Conservation (phyloP, 1,284 basidiomycete species). For the Anthracocystis setariae region DNA sequence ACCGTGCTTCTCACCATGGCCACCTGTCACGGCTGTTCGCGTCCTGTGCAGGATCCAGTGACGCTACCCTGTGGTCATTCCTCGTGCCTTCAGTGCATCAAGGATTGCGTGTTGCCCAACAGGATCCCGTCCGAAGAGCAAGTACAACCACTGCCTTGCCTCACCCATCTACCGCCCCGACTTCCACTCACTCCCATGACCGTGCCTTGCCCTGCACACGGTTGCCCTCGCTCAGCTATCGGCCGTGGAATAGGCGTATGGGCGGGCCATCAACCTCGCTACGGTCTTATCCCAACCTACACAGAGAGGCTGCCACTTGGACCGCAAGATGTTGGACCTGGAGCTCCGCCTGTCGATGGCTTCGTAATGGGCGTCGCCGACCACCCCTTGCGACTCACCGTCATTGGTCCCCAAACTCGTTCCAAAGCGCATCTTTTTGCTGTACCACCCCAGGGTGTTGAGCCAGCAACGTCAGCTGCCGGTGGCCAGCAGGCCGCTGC, state of each 20-base stretch:
- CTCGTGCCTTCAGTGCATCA: conserved; percentile 56
- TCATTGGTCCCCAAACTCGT: conserved; percentile 53
- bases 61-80: conserved; percentile 62
- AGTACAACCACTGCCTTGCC: conserved; percentile 30
- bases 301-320: conserved; percentile 32
- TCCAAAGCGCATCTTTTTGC: conserved; percentile 50
- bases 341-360: conserved; percentile 54
- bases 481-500: conserved; percentile 13
- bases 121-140: conserved; percentile 32
- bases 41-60: conserved; percentile 51
- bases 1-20: conserved; percentile 41
- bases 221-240: conserved; percentile 56
- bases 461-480: conserved; percentile 8
- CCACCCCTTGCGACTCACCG: conserved; percentile 50
- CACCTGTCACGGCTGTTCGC: conserved; percentile 45
- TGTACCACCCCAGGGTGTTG: conserved; percentile 29
- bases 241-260: conserved; percentile 58
- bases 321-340: conserved; percentile 40
- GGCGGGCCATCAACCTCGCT: conserved; percentile 52
- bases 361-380: conserved; percentile 57
- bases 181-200: conserved; percentile 56
- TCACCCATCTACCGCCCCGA: conserved; percentile 51
- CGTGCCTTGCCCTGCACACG: conserved; percentile 51
- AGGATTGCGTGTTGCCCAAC: conserved; percentile 19
- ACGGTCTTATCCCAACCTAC: conserved; percentile 46